phyloP scores from a whole-genome alignment of 192 early-diverging fungal genomes.

The Coemansia sp. region DNA sequence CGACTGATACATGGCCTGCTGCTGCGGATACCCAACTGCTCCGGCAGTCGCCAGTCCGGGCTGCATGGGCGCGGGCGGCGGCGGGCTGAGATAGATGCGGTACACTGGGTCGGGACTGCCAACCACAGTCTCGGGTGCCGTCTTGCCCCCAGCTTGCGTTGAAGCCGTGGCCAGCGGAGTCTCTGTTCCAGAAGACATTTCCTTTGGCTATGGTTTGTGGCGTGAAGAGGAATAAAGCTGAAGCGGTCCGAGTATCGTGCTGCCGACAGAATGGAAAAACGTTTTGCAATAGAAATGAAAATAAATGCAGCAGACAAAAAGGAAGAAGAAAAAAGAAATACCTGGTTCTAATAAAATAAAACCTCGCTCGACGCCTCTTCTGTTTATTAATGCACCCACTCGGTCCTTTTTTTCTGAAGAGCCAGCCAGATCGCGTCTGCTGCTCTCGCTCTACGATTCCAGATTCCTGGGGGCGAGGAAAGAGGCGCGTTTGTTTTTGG shows the following conservation, averaged over 20 bases:
- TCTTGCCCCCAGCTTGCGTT: background rate
- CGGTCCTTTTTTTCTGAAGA: conserved; percentile 2
- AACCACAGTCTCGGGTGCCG: background rate
- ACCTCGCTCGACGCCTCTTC: background rate
- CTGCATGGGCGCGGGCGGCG: conserved; percentile 23
- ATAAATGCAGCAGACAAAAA: too few species aligned
- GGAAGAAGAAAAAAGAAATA: conserved; percentile 1
- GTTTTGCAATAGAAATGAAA: too few species aligned
- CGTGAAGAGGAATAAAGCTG: too few species aligned
- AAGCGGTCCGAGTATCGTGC: too few species aligned
- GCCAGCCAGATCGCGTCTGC: too few species aligned
- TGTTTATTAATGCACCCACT: too few species aligned
- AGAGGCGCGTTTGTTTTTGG: background rate
- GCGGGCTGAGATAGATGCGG: conserved; percentile 46
- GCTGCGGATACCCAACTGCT: conserved; percentile 5
- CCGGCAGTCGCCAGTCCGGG: background rate
- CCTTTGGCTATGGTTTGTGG: conserved; percentile 1
- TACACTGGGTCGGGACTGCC: conserved; percentile 40
- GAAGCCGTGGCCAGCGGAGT: conserved; percentile 26
- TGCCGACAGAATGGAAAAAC: too few species aligned
- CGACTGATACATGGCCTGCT: conserved; percentile 21
- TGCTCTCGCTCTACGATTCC: too few species aligned
- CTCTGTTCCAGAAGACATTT: conserved; percentile 36
- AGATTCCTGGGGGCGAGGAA: too few species aligned
- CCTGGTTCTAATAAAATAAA: background rate